A percentile compares a stretch with the other conserved stretches of the same genome.
Evolutionary conservation across 2,329 filamentous ascomycete species (phyloP).

Genomic region (Torrubiellomyces zombiae): DNA sequence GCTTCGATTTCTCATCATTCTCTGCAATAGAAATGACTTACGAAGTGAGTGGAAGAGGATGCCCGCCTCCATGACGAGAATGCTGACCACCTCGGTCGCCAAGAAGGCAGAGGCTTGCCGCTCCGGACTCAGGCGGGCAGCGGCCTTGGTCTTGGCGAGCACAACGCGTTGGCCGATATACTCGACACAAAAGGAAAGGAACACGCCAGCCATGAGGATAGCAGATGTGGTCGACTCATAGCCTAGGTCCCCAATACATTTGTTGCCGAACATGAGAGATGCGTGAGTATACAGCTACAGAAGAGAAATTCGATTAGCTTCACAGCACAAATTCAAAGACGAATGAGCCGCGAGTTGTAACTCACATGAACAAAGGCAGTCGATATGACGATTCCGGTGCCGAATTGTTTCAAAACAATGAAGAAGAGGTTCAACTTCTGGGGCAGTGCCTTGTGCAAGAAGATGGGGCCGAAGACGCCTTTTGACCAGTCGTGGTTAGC

Average conservation of each 20-base stretch:
- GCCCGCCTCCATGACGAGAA: conserved; percentile 55
- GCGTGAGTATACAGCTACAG: conserved; percentile 55
- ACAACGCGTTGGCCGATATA: conserved; percentile 47
- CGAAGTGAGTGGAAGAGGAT: conserved; percentile 60
- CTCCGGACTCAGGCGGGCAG: conserved; percentile 9
- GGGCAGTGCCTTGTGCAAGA: conserved; percentile 41
- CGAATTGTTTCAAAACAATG: conserved; percentile 54
- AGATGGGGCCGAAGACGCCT: conserved; percentile 49
- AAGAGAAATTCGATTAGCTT: no score
- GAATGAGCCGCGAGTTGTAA: no score
- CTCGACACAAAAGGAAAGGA: conserved; percentile 57
- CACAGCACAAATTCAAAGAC: no score
- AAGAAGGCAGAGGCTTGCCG: conserved; percentile 11
- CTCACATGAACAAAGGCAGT: conserved; percentile 53
- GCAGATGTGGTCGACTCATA: conserved; percentile 57
- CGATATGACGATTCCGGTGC: conserved; percentile 55
- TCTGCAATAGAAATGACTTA: conserved; percentile 20
- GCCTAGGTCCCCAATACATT: conserved; percentile 46
- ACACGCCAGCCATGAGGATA: conserved; percentile 57
- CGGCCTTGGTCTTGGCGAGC: conserved; percentile 15
- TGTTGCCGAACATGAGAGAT: conserved; percentile 52
- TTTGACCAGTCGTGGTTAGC: no score
- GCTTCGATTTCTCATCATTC: no score
- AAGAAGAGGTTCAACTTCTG: conserved; percentile 33
- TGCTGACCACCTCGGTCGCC: conserved; percentile 36